These are phyloP conservation scores for Wickerhamomyces alni DNA, from an alignment of 805 yeast species.

Conservation along the genomic window DNA sequence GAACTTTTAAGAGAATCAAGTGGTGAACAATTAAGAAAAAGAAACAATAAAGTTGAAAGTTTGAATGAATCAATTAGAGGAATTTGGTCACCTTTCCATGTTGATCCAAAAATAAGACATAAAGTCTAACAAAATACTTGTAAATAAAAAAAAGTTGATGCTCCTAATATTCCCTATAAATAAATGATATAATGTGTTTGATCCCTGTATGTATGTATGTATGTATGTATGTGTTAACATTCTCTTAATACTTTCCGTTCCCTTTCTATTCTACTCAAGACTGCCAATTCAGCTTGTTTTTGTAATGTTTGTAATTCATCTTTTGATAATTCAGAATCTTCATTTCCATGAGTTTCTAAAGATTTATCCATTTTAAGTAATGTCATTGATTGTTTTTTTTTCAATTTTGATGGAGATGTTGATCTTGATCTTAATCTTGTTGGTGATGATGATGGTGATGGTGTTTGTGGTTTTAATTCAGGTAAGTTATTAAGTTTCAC, in stretches of 20 bases:
- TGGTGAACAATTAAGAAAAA: constrained; percentile 54
- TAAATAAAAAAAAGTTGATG: neutral
- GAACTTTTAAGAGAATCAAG: constrained; percentile 58
- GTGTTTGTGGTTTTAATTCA: constrained; percentile 8
- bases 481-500: constrained; percentile 7
- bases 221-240: constrained; percentile 1
- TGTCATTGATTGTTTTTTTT: constrained; percentile 23
- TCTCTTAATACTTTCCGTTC: constrained; percentile 15
- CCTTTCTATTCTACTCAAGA: constrained; percentile 21
- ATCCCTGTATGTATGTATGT: neutral
- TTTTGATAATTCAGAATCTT: constrained; percentile 10
- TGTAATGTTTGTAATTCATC: constrained; percentile 14
- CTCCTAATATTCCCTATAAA: neutral
- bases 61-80: constrained; percentile 86
- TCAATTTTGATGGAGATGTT: constrained; percentile 20
- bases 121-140: constrained; percentile 30
- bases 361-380: constrained; percentile 21
- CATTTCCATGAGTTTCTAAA: constrained; percentile 3
- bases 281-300: constrained; percentile 22
- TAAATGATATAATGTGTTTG: neutral
- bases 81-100: constrained; percentile 95
- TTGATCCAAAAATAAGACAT: constrained; percentile 43
- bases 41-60: constrained; percentile 76
- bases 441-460: constrained; percentile 3
- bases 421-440: constrained; percentile 20